Evolutionary conservation across 2,329 filamentous ascomycete genomes (phyloP).

Genomic region (Paecilomyces sp.): DNA sequence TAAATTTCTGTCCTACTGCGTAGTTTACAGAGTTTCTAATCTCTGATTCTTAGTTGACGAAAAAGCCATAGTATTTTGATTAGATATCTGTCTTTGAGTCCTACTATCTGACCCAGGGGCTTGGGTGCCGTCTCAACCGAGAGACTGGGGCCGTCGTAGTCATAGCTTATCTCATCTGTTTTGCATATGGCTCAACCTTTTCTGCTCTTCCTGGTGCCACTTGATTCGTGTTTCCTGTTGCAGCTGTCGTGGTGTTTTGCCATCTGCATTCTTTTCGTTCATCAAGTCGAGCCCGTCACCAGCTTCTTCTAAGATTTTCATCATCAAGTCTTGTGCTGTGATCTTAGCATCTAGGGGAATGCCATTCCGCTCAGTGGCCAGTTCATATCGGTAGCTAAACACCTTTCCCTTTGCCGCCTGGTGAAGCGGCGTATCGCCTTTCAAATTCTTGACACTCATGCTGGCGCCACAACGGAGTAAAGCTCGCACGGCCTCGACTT

Average conservation of each 20-base stretch:
- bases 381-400: slow-evolving; percentile 1
- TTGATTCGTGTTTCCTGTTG: slow-evolving; percentile 1
- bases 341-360: slow-evolving; percentile 4
- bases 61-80: too few species aligned
- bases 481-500: slow-evolving; percentile 2
- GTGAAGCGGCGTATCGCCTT: slow-evolving; percentile 4
- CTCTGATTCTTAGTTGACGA: too few species aligned
- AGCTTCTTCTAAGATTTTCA: slow-evolving; percentile 5
- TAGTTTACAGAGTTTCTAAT: too few species aligned
- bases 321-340: slow-evolving; percentile 4
- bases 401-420: slow-evolving; percentile 4
- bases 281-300: slow-evolving; percentile 1
- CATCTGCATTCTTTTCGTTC: slow-evolving; percentile 1
- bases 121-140: background rate
- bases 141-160: background rate
- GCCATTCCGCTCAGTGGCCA: background rate
- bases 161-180: background rate
- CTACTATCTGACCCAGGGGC: background rate
- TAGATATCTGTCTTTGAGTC: too few species aligned
- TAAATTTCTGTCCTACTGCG: too few species aligned
- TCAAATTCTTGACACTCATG: slow-evolving; percentile 1
- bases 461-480: slow-evolving; percentile 3
- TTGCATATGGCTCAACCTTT: background rate
- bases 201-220: slow-evolving; percentile 2
- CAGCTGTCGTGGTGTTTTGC: slow-evolving; percentile 5